These are phyloP conservation scores for Clavariopsis aquatica DNA, from an alignment of 495 filamentous ascomycete genomes.

Conservation along the genomic window DNA sequence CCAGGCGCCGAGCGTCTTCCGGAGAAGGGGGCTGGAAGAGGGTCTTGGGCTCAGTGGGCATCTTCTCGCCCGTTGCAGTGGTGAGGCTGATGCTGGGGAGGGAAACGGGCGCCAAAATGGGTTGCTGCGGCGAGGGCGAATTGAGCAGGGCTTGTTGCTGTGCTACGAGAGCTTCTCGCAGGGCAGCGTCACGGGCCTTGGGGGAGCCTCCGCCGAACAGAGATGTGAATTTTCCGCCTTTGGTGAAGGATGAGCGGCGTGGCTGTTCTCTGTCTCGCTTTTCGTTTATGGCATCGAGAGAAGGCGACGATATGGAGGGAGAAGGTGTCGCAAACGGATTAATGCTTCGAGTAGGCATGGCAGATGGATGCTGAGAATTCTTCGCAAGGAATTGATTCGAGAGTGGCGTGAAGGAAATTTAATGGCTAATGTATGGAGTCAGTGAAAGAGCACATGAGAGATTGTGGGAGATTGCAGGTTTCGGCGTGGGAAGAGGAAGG, in stretches of 20 bases:
- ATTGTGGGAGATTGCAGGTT: background rate
- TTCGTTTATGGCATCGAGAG: constrained; percentile 41
- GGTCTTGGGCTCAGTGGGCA: constrained; percentile 65
- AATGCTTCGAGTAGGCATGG: constrained; percentile 46
- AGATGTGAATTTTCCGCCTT: constrained; percentile 60
- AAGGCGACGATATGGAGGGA: constrained; percentile 23
- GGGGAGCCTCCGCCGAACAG: constrained; percentile 63
- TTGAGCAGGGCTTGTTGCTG: constrained; percentile 60
- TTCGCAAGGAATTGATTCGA: background rate
- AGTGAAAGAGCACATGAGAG: background rate
- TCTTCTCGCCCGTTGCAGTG: constrained; percentile 78
- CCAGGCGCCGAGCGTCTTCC: constrained; percentile 72
- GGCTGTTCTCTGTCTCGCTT: constrained; percentile 30
- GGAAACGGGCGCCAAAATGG: constrained; percentile 71
- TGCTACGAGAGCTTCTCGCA: constrained; percentile 55
- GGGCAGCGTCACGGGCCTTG: constrained; percentile 60
- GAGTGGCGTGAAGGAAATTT: background rate
- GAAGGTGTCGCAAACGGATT: constrained; percentile 43
- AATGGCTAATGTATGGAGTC: background rate
- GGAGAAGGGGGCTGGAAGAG: constrained; percentile 91
- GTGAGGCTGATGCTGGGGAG: constrained; percentile 92
- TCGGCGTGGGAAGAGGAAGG: background rate
- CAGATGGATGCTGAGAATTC: constrained; percentile 12
- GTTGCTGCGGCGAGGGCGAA: constrained; percentile 59
- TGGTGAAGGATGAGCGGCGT: constrained; percentile 60